Base-by-base conservation (phyloP, 1,284 basidiomycete genomes). In the Ganoderma sp. region DNA sequence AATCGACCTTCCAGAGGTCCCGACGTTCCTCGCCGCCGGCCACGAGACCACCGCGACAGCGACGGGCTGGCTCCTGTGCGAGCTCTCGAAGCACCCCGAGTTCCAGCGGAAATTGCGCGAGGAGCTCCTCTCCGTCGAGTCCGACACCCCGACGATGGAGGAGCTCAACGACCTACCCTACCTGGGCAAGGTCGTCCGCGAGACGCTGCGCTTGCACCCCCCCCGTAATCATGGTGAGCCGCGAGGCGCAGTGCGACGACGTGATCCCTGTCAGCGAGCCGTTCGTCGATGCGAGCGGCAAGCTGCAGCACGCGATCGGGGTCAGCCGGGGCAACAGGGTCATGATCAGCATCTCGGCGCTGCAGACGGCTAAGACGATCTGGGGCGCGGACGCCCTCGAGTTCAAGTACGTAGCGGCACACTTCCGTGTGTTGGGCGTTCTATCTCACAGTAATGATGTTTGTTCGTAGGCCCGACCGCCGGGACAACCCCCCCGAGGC, bases 21-120 rank as follows among this genome's bases (percentile, higher is more conserved):
- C 63, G n/a, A 67, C 61, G 6, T 69, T 69, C 68, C 61, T 71
- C 7, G 67, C 66, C 5, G 70, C 70, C 19, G 70, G 70, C 2
- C 91, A 95, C 77, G 93, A 95, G 76, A 95, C 94, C 0, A 83
- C 66, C 12, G 65, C 61, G 42, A 65, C 61, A 3, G 60, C 69
- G 3, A 83, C 84, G 0, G 83, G 84, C 0, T 90, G 88, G 88
- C 87, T 87, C 0, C 80, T 96, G 0, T 91, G 84, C 76, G 84
- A 87, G 0, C 85, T 96, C 3, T 79, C 87, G 0, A 81, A 83
- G 57, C 70, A 87, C 65, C 85, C 83, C 0, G 80, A 83, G 0
- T 79, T 88, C 0, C 94, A 96, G 76, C 78, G 74, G 10, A 88
- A 87, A 71, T 85, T 97, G 0, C 87, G 94, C 0, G 81, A 85